These are phyloP conservation scores for Odonthalia washingtoniensis DNA, from an alignment of 31 red algal species.

Conservation along the genomic window DNA sequence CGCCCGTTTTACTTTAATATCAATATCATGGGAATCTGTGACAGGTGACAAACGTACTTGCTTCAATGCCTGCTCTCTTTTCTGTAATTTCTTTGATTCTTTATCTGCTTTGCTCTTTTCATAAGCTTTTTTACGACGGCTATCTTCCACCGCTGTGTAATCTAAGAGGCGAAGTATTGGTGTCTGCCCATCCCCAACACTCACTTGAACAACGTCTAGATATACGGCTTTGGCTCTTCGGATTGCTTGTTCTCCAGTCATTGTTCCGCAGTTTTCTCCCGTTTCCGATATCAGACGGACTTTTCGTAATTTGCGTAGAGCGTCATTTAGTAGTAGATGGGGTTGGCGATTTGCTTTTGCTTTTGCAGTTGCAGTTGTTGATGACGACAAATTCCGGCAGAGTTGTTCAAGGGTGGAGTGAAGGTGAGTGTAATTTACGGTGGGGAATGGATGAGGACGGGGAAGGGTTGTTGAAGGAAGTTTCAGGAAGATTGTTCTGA, in stretches of 20 bases:
- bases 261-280: conserved; percentile 48
- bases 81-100: conserved; percentile 22
- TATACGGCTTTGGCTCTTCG: neutral
- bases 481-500: no score
- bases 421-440: no score
- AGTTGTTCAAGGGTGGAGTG: no score
- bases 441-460: no score
- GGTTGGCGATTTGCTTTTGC: no score
- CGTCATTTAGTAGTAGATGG: conserved; percentile 52
- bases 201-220: conserved; percentile 52
- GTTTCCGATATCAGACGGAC: conserved; percentile 72
- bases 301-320: conserved; percentile 16
- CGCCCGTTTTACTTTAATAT: conserved; percentile 72
- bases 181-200: neutral
- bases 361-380: no score
- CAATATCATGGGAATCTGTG: conserved; percentile 74
- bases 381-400: no score
- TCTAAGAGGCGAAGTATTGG: conserved; percentile 54
- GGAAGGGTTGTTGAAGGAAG: no score
- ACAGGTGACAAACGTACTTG: conserved; percentile 81
- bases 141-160: conserved; percentile 26
- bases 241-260: conserved; percentile 39
- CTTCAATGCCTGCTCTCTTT: conserved; percentile 53
- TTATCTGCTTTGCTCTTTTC: conserved; percentile 39
- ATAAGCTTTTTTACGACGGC: conserved; percentile 34